A percentile compares a stretch with the other conserved stretches of the same genome.
Conservation (phyloP, 2,329 filamentous ascomycete genomes). For the Aspergillus aculeatus region DNA sequence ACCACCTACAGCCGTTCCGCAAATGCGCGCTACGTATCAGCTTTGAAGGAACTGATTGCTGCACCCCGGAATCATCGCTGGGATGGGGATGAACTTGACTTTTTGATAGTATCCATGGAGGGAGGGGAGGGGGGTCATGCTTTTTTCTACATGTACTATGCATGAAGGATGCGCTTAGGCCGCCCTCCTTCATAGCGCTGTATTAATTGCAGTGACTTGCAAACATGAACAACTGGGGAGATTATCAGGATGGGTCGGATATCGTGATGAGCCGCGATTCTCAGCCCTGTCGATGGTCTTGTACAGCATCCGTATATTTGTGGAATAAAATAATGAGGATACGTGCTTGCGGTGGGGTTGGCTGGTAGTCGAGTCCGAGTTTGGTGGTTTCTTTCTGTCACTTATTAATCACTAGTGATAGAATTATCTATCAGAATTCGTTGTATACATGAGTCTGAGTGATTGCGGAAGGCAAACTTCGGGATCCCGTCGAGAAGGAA, state of each 20-base stretch:
- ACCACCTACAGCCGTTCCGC: slow-evolving; percentile 6
- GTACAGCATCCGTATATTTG: neutral
- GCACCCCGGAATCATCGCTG: slow-evolving; percentile 19
- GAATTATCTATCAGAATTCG: too few relatives aligned
- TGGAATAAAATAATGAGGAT: neutral
- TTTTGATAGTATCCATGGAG: neutral
- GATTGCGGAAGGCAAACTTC: too few relatives aligned
- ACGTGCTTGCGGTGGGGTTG: neutral
- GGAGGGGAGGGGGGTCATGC: neutral
- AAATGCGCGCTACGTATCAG: slow-evolving; percentile 10
- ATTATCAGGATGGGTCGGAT: neutral
- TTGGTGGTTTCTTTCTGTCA: too few relatives aligned
- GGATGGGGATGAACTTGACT: slow-evolving; percentile 9
- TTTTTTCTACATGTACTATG: neutral
- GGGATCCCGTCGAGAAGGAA: too few relatives aligned
- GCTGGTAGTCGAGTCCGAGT: too few relatives aligned
- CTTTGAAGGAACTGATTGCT: neutral
- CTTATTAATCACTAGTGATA: too few relatives aligned
- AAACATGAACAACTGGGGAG: neutral
- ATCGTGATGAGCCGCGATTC: neutral
- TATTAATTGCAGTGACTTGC: neutral
- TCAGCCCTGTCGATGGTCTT: neutral
- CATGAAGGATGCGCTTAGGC: neutral
- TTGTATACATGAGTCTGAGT: too few relatives aligned
- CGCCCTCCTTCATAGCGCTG: neutral